Evolutionary conservation across 768 basidiomycete genomes (phyloP), one percentile per base, ranked within the genome.

Genomic region (Piloderma croceum): DNA sequence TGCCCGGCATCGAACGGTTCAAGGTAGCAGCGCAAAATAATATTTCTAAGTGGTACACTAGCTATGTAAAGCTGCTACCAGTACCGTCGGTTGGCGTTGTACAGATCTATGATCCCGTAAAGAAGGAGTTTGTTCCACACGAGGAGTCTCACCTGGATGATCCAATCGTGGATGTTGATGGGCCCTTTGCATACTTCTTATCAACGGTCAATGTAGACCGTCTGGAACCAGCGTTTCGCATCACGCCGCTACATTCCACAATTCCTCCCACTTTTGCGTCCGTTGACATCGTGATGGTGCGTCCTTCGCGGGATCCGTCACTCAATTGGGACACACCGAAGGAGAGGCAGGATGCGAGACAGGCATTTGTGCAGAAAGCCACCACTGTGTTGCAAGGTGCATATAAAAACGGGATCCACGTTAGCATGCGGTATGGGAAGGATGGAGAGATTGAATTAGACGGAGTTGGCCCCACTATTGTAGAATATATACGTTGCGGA

Each of bases 151-250:
- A 56, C 38, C 47, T 60, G 31, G 56, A 59, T 13, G 51, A 60
- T 29, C 58, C 67, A 2, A 52, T 64, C n/a, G 55, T 77, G 10
- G 65, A 71, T 25, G 46, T 90, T 7, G 51, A 69, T 3, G 93
- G 90, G 2, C 90, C 90, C 4, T 96, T 93, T 53, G 69, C 73
- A 20, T 98, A 97, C 62, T 87, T 96, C 57, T 61, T 92, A 19
- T 77, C 84, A 7, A 83, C 86, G 1, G 70, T 84, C 39, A 87
- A 90, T 45, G 86, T 86, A 31, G 87, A 90, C 61, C 74, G 94
- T 10, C 68, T 98, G 48, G 94, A 98, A 60, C 77, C 86, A 4
- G 57, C 67, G 10, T 94, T 97, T 58, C 70, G 77, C 43, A 86
- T 96, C 43, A 68, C 78, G 12, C 90, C 93, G 12, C 70, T 79